phyloP scores from a whole-genome alignment of 208 protist genomes.

The Angomonas ambiguus region DNA sequence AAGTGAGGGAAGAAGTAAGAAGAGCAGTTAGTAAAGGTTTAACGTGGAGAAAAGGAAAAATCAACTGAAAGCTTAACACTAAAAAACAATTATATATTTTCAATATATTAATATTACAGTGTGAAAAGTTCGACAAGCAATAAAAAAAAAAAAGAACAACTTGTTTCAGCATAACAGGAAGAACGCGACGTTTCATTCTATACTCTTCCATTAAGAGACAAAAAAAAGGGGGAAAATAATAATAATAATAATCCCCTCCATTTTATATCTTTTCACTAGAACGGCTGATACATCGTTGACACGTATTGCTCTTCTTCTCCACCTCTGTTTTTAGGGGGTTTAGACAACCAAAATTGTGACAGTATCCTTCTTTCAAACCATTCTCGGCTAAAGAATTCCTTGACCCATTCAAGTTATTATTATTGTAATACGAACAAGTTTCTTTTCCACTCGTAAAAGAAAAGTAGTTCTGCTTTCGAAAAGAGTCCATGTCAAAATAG shows the following conservation, averaged over 20 bases:
- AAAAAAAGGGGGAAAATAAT: neutral
- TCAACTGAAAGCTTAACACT: neutral
- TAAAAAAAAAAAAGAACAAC: constrained; percentile 9
- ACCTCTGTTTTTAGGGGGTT: neutral
- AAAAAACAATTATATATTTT: neutral
- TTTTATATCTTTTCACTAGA: neutral
- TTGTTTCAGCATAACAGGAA: neutral
- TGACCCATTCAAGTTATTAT: too few relatives aligned
- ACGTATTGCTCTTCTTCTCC: neutral
- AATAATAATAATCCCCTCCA: too few relatives aligned
- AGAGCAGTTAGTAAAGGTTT: too few relatives aligned
- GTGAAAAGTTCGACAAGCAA: constrained; percentile 7
- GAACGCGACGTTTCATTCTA: neutral
- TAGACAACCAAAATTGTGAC: neutral
- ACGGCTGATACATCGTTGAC: neutral
- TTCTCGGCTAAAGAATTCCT: too few relatives aligned
- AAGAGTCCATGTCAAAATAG: too few relatives aligned
- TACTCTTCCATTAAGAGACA: too few relatives aligned
- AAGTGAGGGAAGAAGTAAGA: too few relatives aligned
- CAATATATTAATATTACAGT: neutral
- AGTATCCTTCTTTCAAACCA: neutral
- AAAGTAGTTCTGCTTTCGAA: too few relatives aligned
- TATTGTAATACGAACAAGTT: too few relatives aligned
- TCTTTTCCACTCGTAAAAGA: too few relatives aligned
- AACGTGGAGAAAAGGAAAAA: constrained; percentile 5